Evolutionary conservation across 768 basidiomycete genomes (phyloP).

Genomic region (Ramaria sp.): DNA sequence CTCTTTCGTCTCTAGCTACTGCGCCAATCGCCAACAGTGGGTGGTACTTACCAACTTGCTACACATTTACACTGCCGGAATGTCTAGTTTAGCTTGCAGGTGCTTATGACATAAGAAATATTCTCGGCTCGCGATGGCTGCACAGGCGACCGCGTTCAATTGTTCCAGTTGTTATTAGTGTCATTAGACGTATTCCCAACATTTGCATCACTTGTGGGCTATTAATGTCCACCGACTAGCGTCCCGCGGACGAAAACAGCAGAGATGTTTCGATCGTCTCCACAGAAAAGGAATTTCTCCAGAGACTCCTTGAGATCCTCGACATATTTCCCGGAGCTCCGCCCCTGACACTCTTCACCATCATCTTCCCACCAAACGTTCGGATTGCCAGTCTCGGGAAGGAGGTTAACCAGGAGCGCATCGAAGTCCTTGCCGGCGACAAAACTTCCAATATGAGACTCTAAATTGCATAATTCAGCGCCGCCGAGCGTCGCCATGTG

Average conservation of each 20-base stretch:
- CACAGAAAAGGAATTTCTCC: constrained; percentile 79
- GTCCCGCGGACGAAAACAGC: constrained; percentile 78
- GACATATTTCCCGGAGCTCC: constrained; percentile 11
- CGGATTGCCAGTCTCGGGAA: constrained; percentile 41
- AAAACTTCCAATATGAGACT: constrained; percentile 65
- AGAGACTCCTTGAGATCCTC: constrained; percentile 44
- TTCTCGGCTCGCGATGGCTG: too few relatives aligned
- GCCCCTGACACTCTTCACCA: constrained; percentile 17
- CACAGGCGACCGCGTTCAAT: too few relatives aligned
- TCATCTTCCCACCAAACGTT: constrained; percentile 41
- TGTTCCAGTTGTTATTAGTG: too few relatives aligned
- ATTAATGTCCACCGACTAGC: constrained; percentile 62
- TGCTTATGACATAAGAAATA: too few relatives aligned
- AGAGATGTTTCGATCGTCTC: constrained; percentile 76
- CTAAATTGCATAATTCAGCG: constrained; percentile 69
- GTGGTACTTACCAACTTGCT: too few relatives aligned
- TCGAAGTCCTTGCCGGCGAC: constrained; percentile 80
- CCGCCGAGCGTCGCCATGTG: constrained; percentile 91
- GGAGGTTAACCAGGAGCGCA: constrained; percentile 63
- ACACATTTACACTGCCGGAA: too few relatives aligned
- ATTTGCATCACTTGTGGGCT: too few relatives aligned
- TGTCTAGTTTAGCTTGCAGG: too few relatives aligned
- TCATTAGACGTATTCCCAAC: too few relatives aligned
- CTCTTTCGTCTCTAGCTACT: too few relatives aligned
- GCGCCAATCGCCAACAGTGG: too few relatives aligned